A percentile compares a stretch with the other conserved stretches of the same genome.
phyloP scores from a whole-genome alignment of 2,329 filamentous ascomycete genomes.

The Reticulascus tulasneorum region DNA sequence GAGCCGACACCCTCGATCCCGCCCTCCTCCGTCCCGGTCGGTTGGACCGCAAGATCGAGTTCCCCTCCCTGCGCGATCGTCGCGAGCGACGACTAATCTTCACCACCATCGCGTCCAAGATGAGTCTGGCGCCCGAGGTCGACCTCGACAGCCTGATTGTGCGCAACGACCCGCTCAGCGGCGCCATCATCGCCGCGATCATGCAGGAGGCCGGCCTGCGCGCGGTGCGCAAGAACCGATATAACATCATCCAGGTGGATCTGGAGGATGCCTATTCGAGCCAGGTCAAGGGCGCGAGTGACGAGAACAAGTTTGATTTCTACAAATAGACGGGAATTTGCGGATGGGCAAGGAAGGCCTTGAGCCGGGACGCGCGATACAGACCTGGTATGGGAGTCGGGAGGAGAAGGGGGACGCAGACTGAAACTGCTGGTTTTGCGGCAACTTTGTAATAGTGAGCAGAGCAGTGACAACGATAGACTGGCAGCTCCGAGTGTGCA shows the following conservation, averaged over 20 bases:
- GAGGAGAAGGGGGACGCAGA: no score
- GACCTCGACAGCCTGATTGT: constrained; percentile 96
- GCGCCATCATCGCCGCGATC: constrained; percentile 94
- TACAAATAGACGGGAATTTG: constrained; percentile 80
- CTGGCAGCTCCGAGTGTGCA: no score
- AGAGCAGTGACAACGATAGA: background rate
- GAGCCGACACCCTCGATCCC: constrained; percentile 93
- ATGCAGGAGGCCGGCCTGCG: constrained; percentile 98
- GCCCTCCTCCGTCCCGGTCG: constrained; percentile 91
- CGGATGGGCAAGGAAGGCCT: no score
- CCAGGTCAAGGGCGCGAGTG: constrained; percentile 78
- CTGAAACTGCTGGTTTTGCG: no score
- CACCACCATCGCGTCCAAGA: constrained; percentile 92
- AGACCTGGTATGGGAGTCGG: no score
- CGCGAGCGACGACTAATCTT: constrained; percentile 96
- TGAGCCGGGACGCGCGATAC: no score
- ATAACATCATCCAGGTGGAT: constrained; percentile 98
- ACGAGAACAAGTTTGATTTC: constrained; percentile 81
- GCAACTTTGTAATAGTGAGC: no score
- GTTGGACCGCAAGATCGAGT: constrained; percentile 97
- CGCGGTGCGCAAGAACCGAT: constrained; percentile 94
- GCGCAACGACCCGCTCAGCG: constrained; percentile 90
- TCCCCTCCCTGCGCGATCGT: constrained; percentile 89
- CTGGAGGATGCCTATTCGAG: constrained; percentile 95
- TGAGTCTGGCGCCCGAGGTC: constrained; percentile 94